Conservation (phyloP, 2,329 filamentous ascomycete species). For the Diaporthe batatas region DNA sequence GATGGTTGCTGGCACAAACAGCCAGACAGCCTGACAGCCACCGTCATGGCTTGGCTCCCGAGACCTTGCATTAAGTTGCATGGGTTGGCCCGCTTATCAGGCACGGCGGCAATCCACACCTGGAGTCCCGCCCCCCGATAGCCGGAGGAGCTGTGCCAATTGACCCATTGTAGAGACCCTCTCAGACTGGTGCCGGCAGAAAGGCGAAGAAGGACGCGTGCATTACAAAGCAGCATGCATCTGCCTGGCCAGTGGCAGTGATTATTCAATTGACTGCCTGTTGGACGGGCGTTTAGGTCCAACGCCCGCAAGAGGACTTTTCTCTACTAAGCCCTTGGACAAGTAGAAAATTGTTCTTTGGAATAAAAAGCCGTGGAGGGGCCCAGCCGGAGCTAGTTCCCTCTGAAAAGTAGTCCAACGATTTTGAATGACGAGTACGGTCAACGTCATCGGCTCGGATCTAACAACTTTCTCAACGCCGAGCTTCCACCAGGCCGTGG, state of each 20-base stretch:
- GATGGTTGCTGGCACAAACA: too few relatives aligned
- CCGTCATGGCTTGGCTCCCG: slow-evolving; percentile 27
- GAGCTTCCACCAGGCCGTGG: slow-evolving; percentile 11
- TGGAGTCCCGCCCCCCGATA: slow-evolving; percentile 20
- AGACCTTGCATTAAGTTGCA: slow-evolving; percentile 26
- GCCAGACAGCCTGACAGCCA: background rate
- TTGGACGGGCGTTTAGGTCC: background rate
- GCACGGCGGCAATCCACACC: slow-evolving; percentile 14
- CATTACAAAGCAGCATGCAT: slow-evolving; percentile 33
- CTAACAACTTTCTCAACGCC: slow-evolving; percentile 23
- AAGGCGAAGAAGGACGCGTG: slow-evolving; percentile 11
- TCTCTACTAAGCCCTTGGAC: background rate
- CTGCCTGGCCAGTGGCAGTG: slow-evolving; percentile 11
- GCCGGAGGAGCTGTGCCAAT: slow-evolving; percentile 22
- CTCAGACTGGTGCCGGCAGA: slow-evolving; percentile 11
- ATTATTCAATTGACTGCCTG: slow-evolving; percentile 16
- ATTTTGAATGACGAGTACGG: slow-evolving; percentile 23
- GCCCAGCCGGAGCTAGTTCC: slow-evolving; percentile 1
- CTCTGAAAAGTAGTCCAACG: slow-evolving; percentile 5
- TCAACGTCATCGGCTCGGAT: slow-evolving; percentile 34
- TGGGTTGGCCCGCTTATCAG: slow-evolving; percentile 29
- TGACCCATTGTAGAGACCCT: slow-evolving; percentile 3
- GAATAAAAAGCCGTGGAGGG: slow-evolving; percentile 6
- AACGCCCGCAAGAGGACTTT: background rate
- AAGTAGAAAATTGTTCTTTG: background rate